A percentile compares a stretch with the other conserved stretches of the same genome.
These are phyloP conservation scores for Eucalyptus regnans DNA, from an alignment of 345 rosid species.

Conservation along the genomic window DNA sequence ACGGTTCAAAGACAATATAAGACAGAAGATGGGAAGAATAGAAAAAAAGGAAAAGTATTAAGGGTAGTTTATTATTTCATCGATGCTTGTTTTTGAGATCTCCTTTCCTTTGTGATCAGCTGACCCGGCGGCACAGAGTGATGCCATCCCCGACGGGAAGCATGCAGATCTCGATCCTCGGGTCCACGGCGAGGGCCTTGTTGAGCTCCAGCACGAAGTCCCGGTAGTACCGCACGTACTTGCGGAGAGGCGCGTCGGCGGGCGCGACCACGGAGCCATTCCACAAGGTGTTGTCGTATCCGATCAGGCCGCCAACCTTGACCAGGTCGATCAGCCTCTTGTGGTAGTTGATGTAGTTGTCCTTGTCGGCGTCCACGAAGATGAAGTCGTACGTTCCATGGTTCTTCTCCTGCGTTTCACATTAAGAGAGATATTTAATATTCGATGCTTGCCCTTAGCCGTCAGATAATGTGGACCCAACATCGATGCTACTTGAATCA, in stretches of 20 bases:
- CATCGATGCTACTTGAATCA: neutral
- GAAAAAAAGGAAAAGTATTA: neutral
- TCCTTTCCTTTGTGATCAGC: neutral
- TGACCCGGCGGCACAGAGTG: constrained; percentile 91
- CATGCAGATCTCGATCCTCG: constrained; percentile 94
- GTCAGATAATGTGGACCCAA: neutral
- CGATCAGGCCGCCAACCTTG: constrained; percentile 83
- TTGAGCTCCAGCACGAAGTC: constrained; percentile 90
- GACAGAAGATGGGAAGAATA: neutral
- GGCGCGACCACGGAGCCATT: constrained; percentile 90
- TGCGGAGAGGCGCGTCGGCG: constrained; percentile 73
- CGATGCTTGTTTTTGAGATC: fast-evolving
- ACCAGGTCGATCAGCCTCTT: constrained; percentile 73
- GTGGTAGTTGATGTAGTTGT: constrained; percentile 90
- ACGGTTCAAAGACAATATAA: neutral
- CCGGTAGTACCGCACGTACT: constrained; percentile 81
- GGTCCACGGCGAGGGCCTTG: constrained; percentile 95
- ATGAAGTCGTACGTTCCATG: constrained; percentile 79
- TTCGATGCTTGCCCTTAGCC: neutral
- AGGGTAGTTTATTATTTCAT: neutral
- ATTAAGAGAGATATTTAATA: neutral
- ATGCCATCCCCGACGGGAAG: constrained; percentile 95
- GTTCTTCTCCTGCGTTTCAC: constrained; percentile 42
- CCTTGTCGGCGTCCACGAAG: constrained; percentile 97
- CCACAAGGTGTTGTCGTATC: constrained; percentile 98